Base-by-base conservation (phyloP, 2,329 filamentous ascomycete species). In the Epichloe uncinata region DNA sequence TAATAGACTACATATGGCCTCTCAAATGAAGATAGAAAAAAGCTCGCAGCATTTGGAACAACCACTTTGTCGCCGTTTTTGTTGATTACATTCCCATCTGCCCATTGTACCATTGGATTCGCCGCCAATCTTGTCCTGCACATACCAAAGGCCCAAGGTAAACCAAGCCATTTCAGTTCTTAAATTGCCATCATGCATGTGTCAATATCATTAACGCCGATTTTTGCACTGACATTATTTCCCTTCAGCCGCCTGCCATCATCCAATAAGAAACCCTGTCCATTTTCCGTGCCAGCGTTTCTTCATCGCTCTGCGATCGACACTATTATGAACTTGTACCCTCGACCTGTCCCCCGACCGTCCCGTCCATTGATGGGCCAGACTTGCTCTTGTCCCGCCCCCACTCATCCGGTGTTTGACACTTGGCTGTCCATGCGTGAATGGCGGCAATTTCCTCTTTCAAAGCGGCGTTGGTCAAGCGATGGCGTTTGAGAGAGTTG, bases 371-470 rank as follows among this genome's bases (percentile, higher is more conserved):
- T 0, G 70, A 66, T 38, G 70, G 71, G 55, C 51, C 63, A 7
- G 61, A 59, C 5, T 60, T 60, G 22, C 66, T 67, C 58, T 62
- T 66, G 67, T 84, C 78, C 66, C 79, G 81, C 69, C 87, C 79
- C 81, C 85, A 95, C 71, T 96, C 87, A 60, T 89, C 87, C 0
- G 87, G 87, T 8, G 90, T 96, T 71, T 89, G 85, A 66, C 90
- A 95, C 69, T 89, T 94, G 30, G 89, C 87, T 50, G 87, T 94
- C 90, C 90, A 96, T 38, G 90, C 90, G 71, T 96, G 90, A 59
- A 96, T 95, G 56, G 78, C 79, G 15, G 87, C 86, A 64, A 96
- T 95, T 70, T 96, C 89, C 44, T 83, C 78, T 71, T 89, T 91
- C 59, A 96, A 73, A 5, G 82, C 81, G 15, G 77, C 77, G 68